Evolutionary conservation across 73 alveolate species (phyloP), one percentile per base, ranked within the genome.

Genomic region (Paramecium primaurelia): DNA sequence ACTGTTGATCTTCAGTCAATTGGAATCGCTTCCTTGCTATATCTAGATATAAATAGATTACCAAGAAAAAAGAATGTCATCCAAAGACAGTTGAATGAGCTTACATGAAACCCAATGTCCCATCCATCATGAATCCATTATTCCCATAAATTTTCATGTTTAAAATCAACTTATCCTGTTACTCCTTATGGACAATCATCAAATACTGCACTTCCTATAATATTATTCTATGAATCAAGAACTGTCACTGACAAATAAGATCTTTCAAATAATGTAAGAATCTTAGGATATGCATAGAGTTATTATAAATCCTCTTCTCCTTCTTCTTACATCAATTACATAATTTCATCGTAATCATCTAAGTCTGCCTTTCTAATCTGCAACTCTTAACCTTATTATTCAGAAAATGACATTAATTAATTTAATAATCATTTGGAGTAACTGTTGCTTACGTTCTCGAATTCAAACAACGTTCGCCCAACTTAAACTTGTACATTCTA

Each of bases 101-200:
- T 92, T 20, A 80, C 54, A 42, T 49, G 75, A 14, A 42, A 73
- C n/a, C 86, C 87, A 6, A 89, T 92, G 88, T 88, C 92, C 89
- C 94, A 68, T 96, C 96, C 49, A 42, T 69, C 86, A 94, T 88
- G 98, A 97, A 96, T 51, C 84, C 84, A 64, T 64, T 83, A 90
- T 77, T 96, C 99, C 99, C 99, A 96, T 58, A 91, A 86, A 92
- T 97, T 96, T 88, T 96, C 97, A 60, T 96, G 97, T 87, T 94
- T 86, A 77, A 93, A 96, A 83, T 95, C 98, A 64, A 94, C 92
- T 90, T 59, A 77, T n/a, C 97, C 97, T 25, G 95, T 93, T 59
- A 96, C 86, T n/a, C 95, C 97, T 60, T 96, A 97, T 6, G 98
- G 99, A 87, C 83, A 95, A 80, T 97, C 99, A 92, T 96, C 97